Evolutionary conservation across 805 yeast species (phyloP), one percentile per base, ranked within the genome.

Genomic region (Sugiyamaella americana): DNA sequence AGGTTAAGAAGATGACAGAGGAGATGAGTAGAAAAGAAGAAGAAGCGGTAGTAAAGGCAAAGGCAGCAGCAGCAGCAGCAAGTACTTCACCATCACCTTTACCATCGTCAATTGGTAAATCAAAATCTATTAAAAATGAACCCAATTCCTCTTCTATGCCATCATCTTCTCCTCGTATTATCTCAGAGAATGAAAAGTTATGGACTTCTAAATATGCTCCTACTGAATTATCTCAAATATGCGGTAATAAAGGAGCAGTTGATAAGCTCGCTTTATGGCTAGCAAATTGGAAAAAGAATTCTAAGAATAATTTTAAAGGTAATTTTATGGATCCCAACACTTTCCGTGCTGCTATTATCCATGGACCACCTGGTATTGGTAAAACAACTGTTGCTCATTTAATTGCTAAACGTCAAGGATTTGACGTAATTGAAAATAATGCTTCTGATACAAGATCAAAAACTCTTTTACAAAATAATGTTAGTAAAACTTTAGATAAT

Each of bases 161-260:
- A 10, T 6, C 37, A 5, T 6, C 5, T 5, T 10, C 17, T 6
- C 6, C 37, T 35, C n/a, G 20, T 13, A 11, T 35, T 19, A 18
- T 42, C 16, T 13, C 35, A 20, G 52, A 34, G 29, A 48, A 43
- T 13, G 47, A 45, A 4, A 82, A 82, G 57, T 68, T 93, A 48
- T 93, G 98, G 98, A 93, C 99, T 0, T 83, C 79, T 3, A 87
- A 80, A 62, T 87, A 93, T 64, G 98, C 98, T 0, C 99, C 99
- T 6, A 75, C 78, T 1, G 72, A 72, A 32, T 50, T 84, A 40
- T 69, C 71, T 35, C 96, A 91, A 54, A 78, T 93, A 21, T 89
- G 97, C 67, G 99, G 99, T 51, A 89, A 89, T 63, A 87, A 86
- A 63, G 78, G 85, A 2, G 78, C 78, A 47, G 82, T 93, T 11